These are phyloP conservation scores for Mycosarcoma mackinlayi DNA, from an alignment of 1,284 basidiomycete genomes.

Conservation along the genomic window DNA sequence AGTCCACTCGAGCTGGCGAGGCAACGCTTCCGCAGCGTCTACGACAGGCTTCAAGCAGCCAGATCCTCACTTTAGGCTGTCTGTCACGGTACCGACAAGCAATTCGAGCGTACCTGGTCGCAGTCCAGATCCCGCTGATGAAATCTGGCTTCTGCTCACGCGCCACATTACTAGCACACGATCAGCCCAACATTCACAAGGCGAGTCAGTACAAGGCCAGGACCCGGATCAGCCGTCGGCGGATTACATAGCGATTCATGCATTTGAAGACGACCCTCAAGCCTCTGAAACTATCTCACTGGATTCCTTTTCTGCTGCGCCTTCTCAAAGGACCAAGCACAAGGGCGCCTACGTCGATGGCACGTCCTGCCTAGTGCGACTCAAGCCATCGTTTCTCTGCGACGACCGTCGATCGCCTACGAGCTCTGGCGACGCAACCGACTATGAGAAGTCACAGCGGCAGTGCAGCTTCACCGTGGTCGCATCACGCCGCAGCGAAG, in stretches of 20 bases:
- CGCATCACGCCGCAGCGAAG: conserved; percentile 58
- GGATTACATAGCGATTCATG: conserved; percentile 80
- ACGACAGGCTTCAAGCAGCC: conserved; percentile 19
- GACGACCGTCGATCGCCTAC: neutral
- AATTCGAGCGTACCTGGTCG: neutral
- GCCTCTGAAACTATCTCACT: neutral
- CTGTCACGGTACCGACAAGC: conserved; percentile 5
- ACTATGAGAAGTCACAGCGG: neutral
- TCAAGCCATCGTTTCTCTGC: conserved; percentile 19
- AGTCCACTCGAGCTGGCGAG: conserved; percentile 76
- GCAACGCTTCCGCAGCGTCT: conserved; percentile 4
- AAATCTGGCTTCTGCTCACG: conserved; percentile 83
- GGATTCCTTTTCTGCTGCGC: neutral
- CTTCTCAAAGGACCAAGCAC: conserved; percentile 23
- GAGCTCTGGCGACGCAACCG: neutral
- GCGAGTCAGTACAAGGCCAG: no score
- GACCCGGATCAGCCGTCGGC: conserved; percentile 64
- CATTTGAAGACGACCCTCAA: conserved; percentile 65
- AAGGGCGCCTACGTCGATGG: conserved; percentile 80
- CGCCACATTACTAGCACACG: conserved; percentile 74
- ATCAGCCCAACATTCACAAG: neutral
- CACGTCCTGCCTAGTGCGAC: conserved; percentile 77
- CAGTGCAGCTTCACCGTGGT: conserved; percentile 50
- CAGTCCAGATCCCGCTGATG: conserved; percentile 32
- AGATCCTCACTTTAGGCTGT: conserved; percentile 48